phyloP scores from a whole-genome alignment of 768 basidiomycete genomes.

The Chlorophyllum brunneum region DNA sequence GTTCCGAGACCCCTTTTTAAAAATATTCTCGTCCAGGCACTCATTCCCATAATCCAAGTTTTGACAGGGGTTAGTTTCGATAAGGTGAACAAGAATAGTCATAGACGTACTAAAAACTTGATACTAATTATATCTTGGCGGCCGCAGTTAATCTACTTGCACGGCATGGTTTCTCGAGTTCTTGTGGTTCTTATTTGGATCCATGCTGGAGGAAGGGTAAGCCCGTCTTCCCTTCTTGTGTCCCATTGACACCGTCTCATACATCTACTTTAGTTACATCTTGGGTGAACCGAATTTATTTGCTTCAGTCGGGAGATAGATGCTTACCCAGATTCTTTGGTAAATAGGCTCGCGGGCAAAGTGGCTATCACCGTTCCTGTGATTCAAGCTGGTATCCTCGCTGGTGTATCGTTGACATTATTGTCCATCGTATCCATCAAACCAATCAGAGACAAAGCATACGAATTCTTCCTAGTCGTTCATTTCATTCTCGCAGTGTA shows the following conservation, averaged over 20 bases:
- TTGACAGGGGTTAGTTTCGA: constrained; percentile 50
- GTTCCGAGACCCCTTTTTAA: constrained; percentile 3
- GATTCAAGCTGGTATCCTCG: constrained; percentile 34
- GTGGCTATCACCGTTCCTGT: constrained; percentile 21
- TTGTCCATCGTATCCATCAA: constrained; percentile 45
- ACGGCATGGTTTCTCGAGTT: constrained; percentile 46
- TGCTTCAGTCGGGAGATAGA: background rate
- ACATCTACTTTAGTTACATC: constrained; percentile 9
- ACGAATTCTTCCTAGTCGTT: constrained; percentile 48
- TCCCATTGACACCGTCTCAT: background rate
- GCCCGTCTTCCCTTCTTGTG: constrained; percentile 12
- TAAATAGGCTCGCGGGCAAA: constrained; percentile 16
- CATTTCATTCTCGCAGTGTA: constrained; percentile 43
- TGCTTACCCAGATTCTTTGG: background rate
- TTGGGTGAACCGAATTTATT: constrained; percentile 13
- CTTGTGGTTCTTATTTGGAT: constrained; percentile 45
- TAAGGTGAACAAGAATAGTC: constrained; percentile 23
- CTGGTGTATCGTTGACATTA: constrained; percentile 36
- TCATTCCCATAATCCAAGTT: constrained; percentile 24
- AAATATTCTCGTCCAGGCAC: too few relatives aligned
- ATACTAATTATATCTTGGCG: background rate
- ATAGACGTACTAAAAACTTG: background rate
- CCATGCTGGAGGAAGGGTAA: constrained; percentile 43
- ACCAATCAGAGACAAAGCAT: constrained; percentile 39
- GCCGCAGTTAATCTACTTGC: constrained; percentile 42